Base-by-base conservation (phyloP, 768 basidiomycete species). In the Nidularia pulvinata region DNA sequence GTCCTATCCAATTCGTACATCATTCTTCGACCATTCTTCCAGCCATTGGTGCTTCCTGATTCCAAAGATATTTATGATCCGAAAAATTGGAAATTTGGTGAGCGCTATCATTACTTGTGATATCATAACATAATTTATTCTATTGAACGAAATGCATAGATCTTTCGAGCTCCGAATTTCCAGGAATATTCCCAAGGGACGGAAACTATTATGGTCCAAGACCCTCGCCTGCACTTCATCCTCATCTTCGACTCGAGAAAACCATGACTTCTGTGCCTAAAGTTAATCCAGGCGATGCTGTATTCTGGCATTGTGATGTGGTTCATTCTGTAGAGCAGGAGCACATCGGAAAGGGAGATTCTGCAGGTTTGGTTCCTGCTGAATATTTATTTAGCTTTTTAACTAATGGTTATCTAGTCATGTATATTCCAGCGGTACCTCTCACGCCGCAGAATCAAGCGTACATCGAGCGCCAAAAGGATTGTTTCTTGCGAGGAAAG, bases 351-450 rank as follows among this genome's bases (percentile, higher is more conserved):
- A 63, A 64, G 1, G 71, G 61, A 42, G 84, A 85, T 58, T 87
- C 85, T 25, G 80, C 82, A 52, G 82, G 82, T 82, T 37, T 43
- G 14, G 13, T n/a, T 19, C 19, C 19, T 19, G 19, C 19, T 19
- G 19, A 19, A 19, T 19, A 19, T 19, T 19, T 19, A 19, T 19
- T 19, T 19, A 19, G 19, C 19, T 19, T 19, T 19, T 19, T 19
- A 19, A 46, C 10, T 9, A 46, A 46, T 46, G 7, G 35, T 48
- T 16, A 3, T 48, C 34, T 58, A 81, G 89, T 91, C 46, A 88
- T 91, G 83, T 92, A 92, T 57, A 91, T 91, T 49, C 84, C 86
- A 1, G 83, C 89, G 5, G 82, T 86, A 7, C 89, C 88, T 0
- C 70, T 80, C 51, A 90, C 87, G 2, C 79, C 81, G 1, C 71